Evolutionary conservation across 148 eudicot species (phyloP), one percentile per base, ranked within the genome.

Genomic region (Cornus suecica): DNA sequence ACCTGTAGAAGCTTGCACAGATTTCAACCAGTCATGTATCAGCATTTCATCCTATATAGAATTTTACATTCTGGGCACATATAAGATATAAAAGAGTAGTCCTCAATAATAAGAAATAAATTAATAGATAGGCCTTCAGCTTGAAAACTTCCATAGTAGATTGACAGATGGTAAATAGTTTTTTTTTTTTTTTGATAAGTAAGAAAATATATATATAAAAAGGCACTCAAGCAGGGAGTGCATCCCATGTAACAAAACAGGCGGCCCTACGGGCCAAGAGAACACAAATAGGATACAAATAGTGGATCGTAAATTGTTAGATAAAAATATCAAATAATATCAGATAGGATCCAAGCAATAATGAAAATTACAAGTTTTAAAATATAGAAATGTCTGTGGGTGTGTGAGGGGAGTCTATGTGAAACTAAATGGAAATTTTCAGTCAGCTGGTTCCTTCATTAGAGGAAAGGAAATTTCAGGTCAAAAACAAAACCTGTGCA

Each of bases 401-500:
- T 37, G 8, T 37, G 8, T 48, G 54, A 3, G 3, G 20, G 1
- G 15, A 3, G 1, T 37, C 73, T 51, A 52, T 8, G 15, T 48
- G 56, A 20, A 26, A 45, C 73, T 6, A 24, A 70, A 52, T 34
- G 20, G 11, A 70, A 27, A 25, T 13, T 26, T 26, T 70, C 27
- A 8, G 31, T 27, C 37, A 70, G 22, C 23, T 22, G 27, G 28
- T 28, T 70, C 41, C 37, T 27, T 2, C 20, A 16, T 27, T 70
- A 51, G 37, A 51, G 0, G 4, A 48, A 48, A 48, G 25, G 63
- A 67, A 62, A 79, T 70, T 34, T 66, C 30, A 48, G 68, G 63
- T 75, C 27, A 71, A 76, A 27, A 34, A 70, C 62, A 79, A 78
- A 76, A 87, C 90, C 90, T 84, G 84, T 29, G 88, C 90, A 71